These are phyloP conservation scores for Leptographium wingfieldii DNA, from an alignment of 2,329 filamentous ascomycete genomes.

Conservation along the genomic window DNA sequence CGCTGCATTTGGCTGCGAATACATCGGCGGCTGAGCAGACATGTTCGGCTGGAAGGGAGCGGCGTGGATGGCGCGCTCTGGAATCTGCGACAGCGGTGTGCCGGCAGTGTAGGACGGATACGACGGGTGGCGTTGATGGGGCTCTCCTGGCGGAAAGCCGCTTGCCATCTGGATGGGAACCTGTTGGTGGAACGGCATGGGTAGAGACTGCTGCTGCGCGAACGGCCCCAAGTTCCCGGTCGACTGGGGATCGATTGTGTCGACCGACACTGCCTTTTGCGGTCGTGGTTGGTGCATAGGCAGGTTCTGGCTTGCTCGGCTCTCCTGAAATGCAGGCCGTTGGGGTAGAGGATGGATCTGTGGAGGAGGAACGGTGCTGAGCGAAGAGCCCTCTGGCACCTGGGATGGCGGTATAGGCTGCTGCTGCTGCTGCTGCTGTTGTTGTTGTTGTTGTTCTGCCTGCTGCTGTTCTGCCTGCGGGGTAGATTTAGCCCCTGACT, in stretches of 20 bases:
- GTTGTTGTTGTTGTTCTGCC: too few relatives aligned
- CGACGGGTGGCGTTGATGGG: conserved; percentile 54
- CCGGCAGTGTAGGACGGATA: conserved; percentile 61
- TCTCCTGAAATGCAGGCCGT: conserved; percentile 46
- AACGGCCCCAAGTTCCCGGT: conserved; percentile 15
- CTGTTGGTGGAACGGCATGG: conserved; percentile 68
- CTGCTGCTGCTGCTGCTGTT: neutral
- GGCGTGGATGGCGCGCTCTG: conserved; percentile 82
- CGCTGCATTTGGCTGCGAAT: conserved; percentile 34
- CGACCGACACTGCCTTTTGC: conserved; percentile 86
- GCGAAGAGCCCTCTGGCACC: conserved; percentile 21
- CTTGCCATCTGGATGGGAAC: conserved; percentile 63
- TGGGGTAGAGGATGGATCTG: conserved; percentile 47
- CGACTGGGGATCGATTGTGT: conserved; percentile 78
- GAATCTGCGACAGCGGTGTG: conserved; percentile 82
- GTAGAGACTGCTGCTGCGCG: conserved; percentile 7
- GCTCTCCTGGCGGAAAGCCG: conserved; percentile 30
- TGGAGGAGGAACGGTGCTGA: conserved; percentile 41
- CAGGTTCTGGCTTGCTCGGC: conserved; percentile 33
- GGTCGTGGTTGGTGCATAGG: conserved; percentile 92
- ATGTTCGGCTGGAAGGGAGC: conserved; percentile 71
- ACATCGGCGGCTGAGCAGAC: conserved; percentile 21
- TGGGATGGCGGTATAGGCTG: neutral
- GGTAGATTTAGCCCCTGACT: neutral
- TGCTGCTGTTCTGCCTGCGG: neutral